These are phyloP conservation scores for Eimeria brunetti DNA, from an alignment of 169 alveolate genomes.

Conservation along the genomic window DNA sequence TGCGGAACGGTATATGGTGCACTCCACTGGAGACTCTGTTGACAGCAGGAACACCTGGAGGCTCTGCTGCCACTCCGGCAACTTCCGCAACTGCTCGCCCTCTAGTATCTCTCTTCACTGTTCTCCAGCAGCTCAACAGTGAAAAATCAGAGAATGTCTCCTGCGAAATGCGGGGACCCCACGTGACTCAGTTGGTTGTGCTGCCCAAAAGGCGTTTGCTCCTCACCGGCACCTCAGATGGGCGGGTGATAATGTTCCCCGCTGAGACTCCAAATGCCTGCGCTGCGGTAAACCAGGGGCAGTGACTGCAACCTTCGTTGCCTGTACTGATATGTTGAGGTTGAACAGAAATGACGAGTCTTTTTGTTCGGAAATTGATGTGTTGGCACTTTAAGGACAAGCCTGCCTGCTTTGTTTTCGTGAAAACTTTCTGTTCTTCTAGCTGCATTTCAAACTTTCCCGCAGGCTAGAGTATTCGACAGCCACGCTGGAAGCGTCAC, in stretches of 20 bases:
- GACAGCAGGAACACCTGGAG: neutral
- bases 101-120: constrained; percentile 14
- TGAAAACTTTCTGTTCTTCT: neutral
- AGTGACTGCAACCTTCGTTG: neutral
- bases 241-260: constrained; percentile 52
- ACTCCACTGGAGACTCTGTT: constrained; percentile 9
- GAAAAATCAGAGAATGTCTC: neutral
- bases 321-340: neutral
- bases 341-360: neutral
- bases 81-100: constrained; percentile 15
- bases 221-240: constrained; percentile 63
- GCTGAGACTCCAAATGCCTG: constrained; percentile 46
- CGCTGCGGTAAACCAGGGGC: constrained; percentile 25
- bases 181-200: constrained; percentile 20
- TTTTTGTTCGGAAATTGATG: neutral
- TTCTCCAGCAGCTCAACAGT: constrained; percentile 31
- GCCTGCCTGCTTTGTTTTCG: neutral
- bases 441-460: neutral
- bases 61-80: neutral
- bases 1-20: constrained; percentile 66
- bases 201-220: constrained; percentile 14
- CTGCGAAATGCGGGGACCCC: constrained; percentile 23
- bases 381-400: neutral
- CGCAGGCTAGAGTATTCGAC: constrained; percentile 47
- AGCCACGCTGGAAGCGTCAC: constrained; percentile 22